These are phyloP conservation scores for Colletotrichum camelliae DNA, from an alignment of 2,329 filamentous ascomycete genomes.

Conservation along the genomic window DNA sequence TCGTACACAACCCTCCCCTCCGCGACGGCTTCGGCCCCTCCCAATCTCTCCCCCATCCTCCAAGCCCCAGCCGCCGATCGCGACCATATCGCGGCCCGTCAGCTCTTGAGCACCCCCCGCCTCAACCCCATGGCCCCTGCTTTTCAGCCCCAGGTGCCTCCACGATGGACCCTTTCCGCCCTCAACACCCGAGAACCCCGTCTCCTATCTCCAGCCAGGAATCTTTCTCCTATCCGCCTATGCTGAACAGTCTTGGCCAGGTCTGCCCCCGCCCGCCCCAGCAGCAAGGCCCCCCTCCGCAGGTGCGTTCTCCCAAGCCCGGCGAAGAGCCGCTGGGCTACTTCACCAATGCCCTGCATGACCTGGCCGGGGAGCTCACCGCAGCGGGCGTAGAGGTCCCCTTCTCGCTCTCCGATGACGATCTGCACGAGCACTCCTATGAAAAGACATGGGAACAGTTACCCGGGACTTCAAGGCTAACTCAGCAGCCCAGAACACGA, in stretches of 20 bases:
- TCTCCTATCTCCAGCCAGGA: rapidly evolving
- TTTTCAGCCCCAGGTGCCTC: not conserved
- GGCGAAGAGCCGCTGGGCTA: not conserved
- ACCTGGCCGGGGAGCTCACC: not conserved
- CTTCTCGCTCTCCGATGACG: not conserved
- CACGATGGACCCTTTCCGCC: not conserved
- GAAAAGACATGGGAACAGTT: not conserved
- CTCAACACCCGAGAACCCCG: not conserved
- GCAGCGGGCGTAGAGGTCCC: not conserved
- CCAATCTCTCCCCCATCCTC: not conserved
- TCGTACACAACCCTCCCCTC: not conserved
- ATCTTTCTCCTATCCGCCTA: not conserved
- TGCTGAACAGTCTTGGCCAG: not conserved
- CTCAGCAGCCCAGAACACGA: not conserved
- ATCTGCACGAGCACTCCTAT: not conserved
- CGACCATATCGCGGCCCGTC: not conserved
- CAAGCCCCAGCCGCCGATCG: too few species aligned
- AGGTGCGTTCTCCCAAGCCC: not conserved
- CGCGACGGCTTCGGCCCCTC: not conserved
- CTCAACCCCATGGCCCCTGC: not conserved
- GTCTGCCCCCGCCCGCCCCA: not conserved
- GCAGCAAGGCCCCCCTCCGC: rapidly evolving
- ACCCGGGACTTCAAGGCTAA: not conserved
- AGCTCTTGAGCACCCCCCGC: not conserved
- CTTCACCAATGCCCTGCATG: not conserved